Conservation (phyloP, 2,329 filamentous ascomycete species). For the Pyricularia pennisetigena region DNA sequence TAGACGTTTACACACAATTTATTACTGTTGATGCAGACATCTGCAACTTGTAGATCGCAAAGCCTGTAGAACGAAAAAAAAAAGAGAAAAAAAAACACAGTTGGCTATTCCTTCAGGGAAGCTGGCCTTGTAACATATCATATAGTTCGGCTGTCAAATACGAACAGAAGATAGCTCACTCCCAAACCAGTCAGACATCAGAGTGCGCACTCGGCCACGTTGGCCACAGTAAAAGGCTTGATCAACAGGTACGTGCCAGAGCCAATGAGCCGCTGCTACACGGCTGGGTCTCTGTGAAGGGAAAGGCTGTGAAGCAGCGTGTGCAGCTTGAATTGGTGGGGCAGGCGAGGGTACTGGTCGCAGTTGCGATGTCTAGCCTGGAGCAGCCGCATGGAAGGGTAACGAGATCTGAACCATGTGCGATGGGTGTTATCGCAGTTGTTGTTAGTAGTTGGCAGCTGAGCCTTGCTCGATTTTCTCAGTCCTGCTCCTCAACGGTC, state of each 20-base stretch:
- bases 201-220: too few relatives aligned
- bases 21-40: too few relatives aligned
- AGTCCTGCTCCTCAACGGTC: neutral
- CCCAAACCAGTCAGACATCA: too few relatives aligned
- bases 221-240: neutral
- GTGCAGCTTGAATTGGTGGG: conserved; percentile 1
- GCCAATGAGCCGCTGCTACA: neutral
- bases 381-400: conserved; percentile 8
- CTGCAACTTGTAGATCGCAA: too few relatives aligned
- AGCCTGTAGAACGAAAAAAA: too few relatives aligned
- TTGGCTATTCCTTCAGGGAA: too few relatives aligned
- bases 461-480: neutral
- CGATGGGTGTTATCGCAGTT: neutral
- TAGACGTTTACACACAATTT: too few relatives aligned
- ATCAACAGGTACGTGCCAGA: neutral
- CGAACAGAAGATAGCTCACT: too few relatives aligned
- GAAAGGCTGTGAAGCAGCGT: conserved; percentile 7
- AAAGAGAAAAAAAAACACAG: too few relatives aligned
- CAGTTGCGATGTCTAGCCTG: conserved; percentile 3
- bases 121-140: too few relatives aligned
- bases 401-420: conserved; percentile 4
- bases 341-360: conserved; percentile 7
- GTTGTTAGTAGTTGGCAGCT: neutral
- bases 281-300: conserved; percentile 6
- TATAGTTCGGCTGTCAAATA: too few relatives aligned